Evolutionary conservation across 2,329 filamentous ascomycete species (phyloP).

Genomic region (Xylaria sp.): DNA sequence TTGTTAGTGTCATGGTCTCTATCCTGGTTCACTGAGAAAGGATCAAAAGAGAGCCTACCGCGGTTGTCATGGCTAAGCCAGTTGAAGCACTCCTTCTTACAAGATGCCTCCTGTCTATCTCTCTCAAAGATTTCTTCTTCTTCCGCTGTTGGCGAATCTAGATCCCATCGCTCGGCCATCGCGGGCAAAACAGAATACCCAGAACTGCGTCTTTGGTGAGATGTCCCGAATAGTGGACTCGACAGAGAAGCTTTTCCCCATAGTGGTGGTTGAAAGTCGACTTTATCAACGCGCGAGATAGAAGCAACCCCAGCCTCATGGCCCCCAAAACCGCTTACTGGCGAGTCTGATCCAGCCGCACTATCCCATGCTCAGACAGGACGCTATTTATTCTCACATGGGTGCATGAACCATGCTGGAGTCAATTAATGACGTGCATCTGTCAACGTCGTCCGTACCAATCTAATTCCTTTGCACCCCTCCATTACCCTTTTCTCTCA

Average conservation of each 20-base stretch:
- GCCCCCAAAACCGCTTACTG: not conserved
- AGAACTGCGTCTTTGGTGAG: not conserved
- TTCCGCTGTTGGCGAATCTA: not conserved
- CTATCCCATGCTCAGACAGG: not conserved
- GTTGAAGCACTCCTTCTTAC: conserved; percentile 24
- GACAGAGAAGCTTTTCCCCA: not conserved
- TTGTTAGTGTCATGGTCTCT: conserved; percentile 1
- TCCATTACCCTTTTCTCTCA: not conserved
- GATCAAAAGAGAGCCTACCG: conserved; percentile 12
- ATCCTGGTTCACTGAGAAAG: not conserved
- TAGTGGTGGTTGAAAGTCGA: not conserved
- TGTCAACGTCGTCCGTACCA: not conserved
- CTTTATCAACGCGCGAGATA: not conserved
- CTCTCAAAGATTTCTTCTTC: conserved; percentile 6
- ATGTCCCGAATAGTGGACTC: not conserved
- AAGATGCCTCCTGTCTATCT: not conserved
- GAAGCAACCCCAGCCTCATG: not conserved
- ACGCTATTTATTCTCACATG: not conserved
- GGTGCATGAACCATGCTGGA: conserved; percentile 1
- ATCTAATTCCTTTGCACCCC: conserved; percentile 8
- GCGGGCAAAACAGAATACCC: not conserved
- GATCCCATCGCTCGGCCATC: not conserved
- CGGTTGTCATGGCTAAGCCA: conserved; percentile 31
- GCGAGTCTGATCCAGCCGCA: not conserved
- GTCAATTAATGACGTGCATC: conserved; percentile 17